Evolutionary conservation across 257 asterid species (phyloP).

Genomic region (Avicennia marina): DNA sequence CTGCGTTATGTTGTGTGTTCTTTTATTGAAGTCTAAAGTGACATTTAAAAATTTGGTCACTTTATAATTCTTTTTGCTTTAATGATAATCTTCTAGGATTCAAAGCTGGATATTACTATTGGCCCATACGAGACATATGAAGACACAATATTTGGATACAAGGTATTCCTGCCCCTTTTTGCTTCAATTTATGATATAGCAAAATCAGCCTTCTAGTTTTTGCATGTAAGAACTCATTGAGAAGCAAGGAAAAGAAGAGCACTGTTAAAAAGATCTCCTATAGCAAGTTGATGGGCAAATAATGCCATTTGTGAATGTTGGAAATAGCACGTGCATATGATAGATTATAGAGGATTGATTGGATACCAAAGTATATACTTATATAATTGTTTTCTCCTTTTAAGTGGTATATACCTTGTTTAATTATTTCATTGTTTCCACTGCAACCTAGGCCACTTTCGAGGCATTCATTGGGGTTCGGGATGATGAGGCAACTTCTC

Average conservation of each 20-base stretch:
- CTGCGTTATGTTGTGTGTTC: background rate
- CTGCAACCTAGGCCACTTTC: constrained; percentile 70
- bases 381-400: background rate
- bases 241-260: constrained; percentile 1
- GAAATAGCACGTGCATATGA: no score
- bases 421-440: constrained; percentile 19
- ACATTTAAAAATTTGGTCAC: constrained; percentile 1
- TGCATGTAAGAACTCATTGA: background rate
- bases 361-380: no score
- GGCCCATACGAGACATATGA: constrained; percentile 99
- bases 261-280: background rate
- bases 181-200: constrained; percentile 1
- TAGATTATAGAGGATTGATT: no score
- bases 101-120: constrained; percentile 87
- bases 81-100: constrained; percentile 47
- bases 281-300: no score
- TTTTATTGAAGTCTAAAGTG: background rate
- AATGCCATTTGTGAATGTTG: no score
- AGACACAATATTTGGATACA: constrained; percentile 85
- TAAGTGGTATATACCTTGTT: constrained; percentile 2
- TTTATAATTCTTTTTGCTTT: constrained; percentile 10
- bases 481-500: constrained; percentile 89
- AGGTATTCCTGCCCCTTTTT: constrained; percentile 44
- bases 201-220: constrained; percentile 7
- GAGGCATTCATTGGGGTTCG: constrained; percentile 90